Evolutionary conservation across 805 yeast genomes (phyloP).

Genomic region (Torulaspora franciscae): DNA sequence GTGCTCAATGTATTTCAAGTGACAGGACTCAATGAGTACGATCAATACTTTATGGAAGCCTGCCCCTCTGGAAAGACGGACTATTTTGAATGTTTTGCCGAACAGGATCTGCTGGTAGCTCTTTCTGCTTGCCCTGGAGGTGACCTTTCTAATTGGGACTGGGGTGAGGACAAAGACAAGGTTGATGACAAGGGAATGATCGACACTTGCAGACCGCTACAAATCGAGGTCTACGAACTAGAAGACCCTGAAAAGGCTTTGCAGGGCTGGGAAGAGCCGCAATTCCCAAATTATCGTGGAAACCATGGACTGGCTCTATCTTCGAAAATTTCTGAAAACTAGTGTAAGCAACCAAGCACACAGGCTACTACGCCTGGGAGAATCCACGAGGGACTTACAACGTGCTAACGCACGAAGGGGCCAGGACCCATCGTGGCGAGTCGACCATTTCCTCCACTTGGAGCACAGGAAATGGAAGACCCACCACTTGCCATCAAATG

Average conservation of each 20-base stretch:
- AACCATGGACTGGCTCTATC: constrained; percentile 43
- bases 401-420: no score
- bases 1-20: constrained; percentile 66
- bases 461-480: no score
- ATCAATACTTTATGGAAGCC: constrained; percentile 66
- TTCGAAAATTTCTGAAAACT: neutral
- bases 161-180: constrained; percentile 53
- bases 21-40: constrained; percentile 60
- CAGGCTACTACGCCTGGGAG: no score
- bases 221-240: constrained; percentile 54
- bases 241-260: constrained; percentile 43
- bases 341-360: no score
- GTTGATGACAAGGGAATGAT: constrained; percentile 44
- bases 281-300: constrained; percentile 49
- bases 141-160: constrained; percentile 61
- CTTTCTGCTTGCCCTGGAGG: constrained; percentile 69
- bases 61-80: constrained; percentile 58
- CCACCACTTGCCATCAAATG: no score
- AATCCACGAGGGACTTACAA: no score
- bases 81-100: constrained; percentile 64
- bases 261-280: constrained; percentile 49
- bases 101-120: constrained; percentile 58
- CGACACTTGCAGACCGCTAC: constrained; percentile 59
- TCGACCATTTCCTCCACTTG: no score
- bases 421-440: no score